Conservation (phyloP, 2,329 filamentous ascomycete genomes). For the Ophidiomyces ophidiicola region DNA sequence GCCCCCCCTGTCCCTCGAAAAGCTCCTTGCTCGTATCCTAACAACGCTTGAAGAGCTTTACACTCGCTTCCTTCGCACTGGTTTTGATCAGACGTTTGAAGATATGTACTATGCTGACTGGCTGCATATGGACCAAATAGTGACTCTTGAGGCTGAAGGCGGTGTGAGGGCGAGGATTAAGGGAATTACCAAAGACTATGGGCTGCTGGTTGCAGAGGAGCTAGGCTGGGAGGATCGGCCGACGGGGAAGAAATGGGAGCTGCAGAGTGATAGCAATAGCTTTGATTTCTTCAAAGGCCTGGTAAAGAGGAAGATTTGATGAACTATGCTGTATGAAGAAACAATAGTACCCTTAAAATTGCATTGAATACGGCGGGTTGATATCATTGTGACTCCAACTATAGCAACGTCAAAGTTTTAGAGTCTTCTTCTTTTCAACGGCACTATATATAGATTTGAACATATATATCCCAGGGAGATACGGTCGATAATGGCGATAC, state of each 20-base stretch:
- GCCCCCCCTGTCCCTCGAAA: constrained; percentile 57
- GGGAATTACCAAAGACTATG: constrained; percentile 87
- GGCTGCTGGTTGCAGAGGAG: constrained; percentile 74
- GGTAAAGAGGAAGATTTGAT: constrained; percentile 61
- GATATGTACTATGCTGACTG: constrained; percentile 67
- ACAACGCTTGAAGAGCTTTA: constrained; percentile 69
- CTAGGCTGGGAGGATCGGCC: constrained; percentile 56
- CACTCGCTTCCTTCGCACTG: constrained; percentile 56
- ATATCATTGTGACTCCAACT: too few relatives aligned
- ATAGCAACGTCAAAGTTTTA: too few relatives aligned
- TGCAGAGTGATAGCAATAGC: constrained; percentile 95
- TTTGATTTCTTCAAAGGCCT: constrained; percentile 95
- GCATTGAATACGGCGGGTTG: too few relatives aligned
- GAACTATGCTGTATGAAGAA: too few relatives aligned
- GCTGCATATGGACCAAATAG: constrained; percentile 67
- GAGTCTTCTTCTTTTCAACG: too few relatives aligned
- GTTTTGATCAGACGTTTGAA: constrained; percentile 64
- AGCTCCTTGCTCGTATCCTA: constrained; percentile 68
- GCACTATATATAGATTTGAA: too few relatives aligned
- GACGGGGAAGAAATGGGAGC: constrained; percentile 65
- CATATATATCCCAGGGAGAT: too few relatives aligned
- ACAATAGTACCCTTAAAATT: too few relatives aligned
- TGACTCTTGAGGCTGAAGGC: constrained; percentile 68
- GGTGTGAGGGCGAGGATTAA: constrained; percentile 63
- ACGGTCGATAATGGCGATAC: too few relatives aligned